Percentiles rank a stretch among this genome's conserved stretches.
phyloP scores from a whole-genome alignment of 441 rosid species.

The Syzygium malaccense region DNA sequence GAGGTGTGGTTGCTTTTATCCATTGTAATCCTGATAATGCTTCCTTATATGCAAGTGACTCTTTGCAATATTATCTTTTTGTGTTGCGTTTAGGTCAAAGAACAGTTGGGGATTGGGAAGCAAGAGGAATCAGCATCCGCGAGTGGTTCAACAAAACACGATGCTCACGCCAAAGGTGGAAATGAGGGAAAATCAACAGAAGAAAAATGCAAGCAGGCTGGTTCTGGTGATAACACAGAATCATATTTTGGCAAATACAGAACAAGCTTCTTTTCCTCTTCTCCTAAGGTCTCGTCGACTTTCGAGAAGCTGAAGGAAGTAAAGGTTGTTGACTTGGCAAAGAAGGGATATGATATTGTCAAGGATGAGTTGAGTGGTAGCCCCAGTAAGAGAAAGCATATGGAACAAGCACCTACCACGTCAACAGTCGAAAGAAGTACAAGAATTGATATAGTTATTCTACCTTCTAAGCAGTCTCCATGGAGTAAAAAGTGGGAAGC shows the following conservation, averaged over 20 bases:
- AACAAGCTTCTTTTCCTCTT: conserved; percentile 43
- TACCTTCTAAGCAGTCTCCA: conserved; percentile 53
- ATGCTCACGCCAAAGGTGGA: conserved; percentile 20
- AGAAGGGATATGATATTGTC: conserved; percentile 80
- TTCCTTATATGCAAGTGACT: neutral
- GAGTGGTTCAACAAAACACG: conserved; percentile 27
- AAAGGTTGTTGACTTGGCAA: conserved; percentile 64
- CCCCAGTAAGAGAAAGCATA: conserved; percentile 66
- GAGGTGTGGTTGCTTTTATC: conserved; percentile 49
- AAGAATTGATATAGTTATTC: conserved; percentile 65
- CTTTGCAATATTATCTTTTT: neutral
- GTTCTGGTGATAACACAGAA: conserved; percentile 28
- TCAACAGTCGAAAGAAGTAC: conserved; percentile 69
- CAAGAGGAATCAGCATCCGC: conserved; percentile 37
- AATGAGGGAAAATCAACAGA: conserved; percentile 37
- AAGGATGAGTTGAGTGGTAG: conserved; percentile 76
- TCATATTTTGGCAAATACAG: conserved; percentile 59
- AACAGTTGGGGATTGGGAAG: conserved; percentile 43
- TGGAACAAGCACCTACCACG: conserved; percentile 64
- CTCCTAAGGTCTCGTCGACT: conserved; percentile 55
- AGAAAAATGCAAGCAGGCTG: conserved; percentile 37
- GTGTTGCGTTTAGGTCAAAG: conserved; percentile 63
- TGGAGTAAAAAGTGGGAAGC: conserved; percentile 81
- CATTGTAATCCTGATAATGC: neutral
- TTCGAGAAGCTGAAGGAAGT: conserved; percentile 59